Conservation (phyloP, 768 basidiomycete genomes). For the Lactifluus subvellereus region DNA sequence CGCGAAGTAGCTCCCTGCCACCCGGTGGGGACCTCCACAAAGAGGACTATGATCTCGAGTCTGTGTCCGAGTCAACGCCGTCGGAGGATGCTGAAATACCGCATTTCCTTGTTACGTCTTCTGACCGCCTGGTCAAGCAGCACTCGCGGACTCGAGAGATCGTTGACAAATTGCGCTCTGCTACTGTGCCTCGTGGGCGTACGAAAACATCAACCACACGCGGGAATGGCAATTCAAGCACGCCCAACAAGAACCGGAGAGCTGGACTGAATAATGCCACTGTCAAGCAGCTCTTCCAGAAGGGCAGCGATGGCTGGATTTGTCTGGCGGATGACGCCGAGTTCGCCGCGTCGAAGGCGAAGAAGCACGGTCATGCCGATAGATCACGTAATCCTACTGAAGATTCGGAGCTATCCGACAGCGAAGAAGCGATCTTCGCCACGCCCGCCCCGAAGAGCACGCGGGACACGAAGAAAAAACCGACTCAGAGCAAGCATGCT, state of each 20-base stretch:
- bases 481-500: constrained; percentile 3
- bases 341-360: not conserved
- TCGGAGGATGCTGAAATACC: constrained; percentile 29
- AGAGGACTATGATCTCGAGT: constrained; percentile 47
- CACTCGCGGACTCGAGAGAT: constrained; percentile 56
- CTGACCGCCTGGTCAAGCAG: constrained; percentile 34
- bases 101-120: constrained; percentile 32
- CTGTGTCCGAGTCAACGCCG: constrained; percentile 34
- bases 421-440: constrained; percentile 7
- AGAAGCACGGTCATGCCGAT: not conserved
- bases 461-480: constrained; percentile 17
- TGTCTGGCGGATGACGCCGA: constrained; percentile 17
- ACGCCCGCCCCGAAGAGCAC: not conserved
- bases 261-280: constrained; percentile 14
- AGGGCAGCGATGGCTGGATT: constrained; percentile 24
- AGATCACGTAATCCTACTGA: constrained; percentile 8
- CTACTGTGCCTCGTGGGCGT: constrained; percentile 25
- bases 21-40: constrained; percentile 42
- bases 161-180: constrained; percentile 49
- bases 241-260: constrained; percentile 5
- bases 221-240: not conserved
- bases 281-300: constrained; percentile 24
- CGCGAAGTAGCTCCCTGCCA: constrained; percentile 30
- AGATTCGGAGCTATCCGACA: constrained; percentile 19
- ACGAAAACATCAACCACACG: constrained; percentile 12